phyloP scores from a whole-genome alignment of 768 basidiomycete genomes.

The Lanmaoa rubissima region DNA sequence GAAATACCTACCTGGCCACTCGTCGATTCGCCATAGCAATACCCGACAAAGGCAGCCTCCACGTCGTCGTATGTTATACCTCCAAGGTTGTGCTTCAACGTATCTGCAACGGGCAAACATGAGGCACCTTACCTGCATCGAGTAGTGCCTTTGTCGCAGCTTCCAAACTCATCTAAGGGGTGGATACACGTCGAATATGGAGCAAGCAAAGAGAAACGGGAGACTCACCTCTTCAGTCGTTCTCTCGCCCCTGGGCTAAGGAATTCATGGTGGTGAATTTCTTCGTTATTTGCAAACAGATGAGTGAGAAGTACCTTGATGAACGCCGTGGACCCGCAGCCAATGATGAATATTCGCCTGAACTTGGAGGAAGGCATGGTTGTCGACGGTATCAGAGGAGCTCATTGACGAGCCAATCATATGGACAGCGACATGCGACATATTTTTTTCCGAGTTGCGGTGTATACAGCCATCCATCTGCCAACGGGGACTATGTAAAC shows the following conservation, averaged over 20 bases:
- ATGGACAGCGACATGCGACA: not conserved
- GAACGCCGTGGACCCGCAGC: constrained; percentile 75
- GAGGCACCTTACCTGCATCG: constrained; percentile 57
- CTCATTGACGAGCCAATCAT: not conserved
- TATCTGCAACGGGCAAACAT: not conserved
- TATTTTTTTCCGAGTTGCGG: not conserved
- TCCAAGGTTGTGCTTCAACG: constrained; percentile 30
- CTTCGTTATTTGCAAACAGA: not conserved
- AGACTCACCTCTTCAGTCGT: constrained; percentile 60
- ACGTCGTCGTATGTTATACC: constrained; percentile 78
- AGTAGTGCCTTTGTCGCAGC: constrained; percentile 82
- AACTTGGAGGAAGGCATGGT: constrained; percentile 7
- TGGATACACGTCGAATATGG: not conserved
- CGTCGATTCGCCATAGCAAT: constrained; percentile 75
- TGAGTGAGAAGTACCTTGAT: constrained; percentile 51
- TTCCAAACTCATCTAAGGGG: constrained; percentile 36
- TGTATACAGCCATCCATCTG: not conserved
- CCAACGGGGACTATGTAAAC: too few species aligned
- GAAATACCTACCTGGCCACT: constrained; percentile 54
- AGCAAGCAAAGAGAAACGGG: not conserved
- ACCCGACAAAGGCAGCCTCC: constrained; percentile 70
- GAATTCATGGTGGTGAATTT: not conserved
- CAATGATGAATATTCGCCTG: constrained; percentile 56
- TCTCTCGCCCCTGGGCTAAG: constrained; percentile 61
- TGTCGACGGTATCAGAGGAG: not conserved